These are phyloP conservation scores for Cercophora samala DNA, from an alignment of 495 filamentous ascomycete genomes.

Conservation along the genomic window DNA sequence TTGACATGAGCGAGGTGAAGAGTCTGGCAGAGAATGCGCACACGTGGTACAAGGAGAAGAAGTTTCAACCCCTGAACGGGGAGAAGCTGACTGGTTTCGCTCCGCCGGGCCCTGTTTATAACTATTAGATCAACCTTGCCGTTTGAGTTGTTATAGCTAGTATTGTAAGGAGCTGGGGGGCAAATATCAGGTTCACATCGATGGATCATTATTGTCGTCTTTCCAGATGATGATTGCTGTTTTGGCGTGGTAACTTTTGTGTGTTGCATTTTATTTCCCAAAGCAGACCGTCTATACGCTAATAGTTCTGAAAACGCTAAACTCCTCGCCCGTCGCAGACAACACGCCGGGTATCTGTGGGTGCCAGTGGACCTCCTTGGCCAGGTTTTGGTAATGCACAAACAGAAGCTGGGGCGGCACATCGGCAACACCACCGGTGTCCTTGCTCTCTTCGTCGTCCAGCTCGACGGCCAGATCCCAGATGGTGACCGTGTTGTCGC, in stretches of 20 bases:
- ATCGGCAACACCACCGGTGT: slow-evolving; percentile 79
- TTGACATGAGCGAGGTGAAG: slow-evolving; percentile 43
- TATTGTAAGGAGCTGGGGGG: neutral
- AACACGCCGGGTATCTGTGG: slow-evolving; percentile 89
- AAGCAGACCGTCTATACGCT: slow-evolving; percentile 48
- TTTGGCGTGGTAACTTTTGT: neutral
- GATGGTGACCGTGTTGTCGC: slow-evolving; percentile 88
- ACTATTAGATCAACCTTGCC: neutral
- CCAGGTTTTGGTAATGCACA: slow-evolving; percentile 89
- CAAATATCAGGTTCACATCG: neutral
- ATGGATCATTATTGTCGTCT: neutral
- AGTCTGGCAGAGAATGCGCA: slow-evolving; percentile 33
- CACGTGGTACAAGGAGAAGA: slow-evolving; percentile 16
- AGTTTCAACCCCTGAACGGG: slow-evolving; percentile 13
- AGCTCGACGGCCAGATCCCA: slow-evolving; percentile 97
- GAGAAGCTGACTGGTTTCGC: slow-evolving; percentile 12
- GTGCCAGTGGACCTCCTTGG: slow-evolving; percentile 97
- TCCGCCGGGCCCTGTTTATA: slow-evolving; percentile 1
- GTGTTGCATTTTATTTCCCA: neutral
- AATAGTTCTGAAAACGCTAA: slow-evolving; percentile 71
- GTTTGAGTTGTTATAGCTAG: neutral
- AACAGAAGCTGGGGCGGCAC: slow-evolving; percentile 94
- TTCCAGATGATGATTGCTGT: neutral
- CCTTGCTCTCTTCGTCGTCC: slow-evolving; percentile 92
- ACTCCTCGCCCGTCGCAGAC: slow-evolving; percentile 84